Evolutionary conservation across 805 yeast species (phyloP), one percentile per base, ranked within the genome.

Genomic region (Barnettozyma californica): DNA sequence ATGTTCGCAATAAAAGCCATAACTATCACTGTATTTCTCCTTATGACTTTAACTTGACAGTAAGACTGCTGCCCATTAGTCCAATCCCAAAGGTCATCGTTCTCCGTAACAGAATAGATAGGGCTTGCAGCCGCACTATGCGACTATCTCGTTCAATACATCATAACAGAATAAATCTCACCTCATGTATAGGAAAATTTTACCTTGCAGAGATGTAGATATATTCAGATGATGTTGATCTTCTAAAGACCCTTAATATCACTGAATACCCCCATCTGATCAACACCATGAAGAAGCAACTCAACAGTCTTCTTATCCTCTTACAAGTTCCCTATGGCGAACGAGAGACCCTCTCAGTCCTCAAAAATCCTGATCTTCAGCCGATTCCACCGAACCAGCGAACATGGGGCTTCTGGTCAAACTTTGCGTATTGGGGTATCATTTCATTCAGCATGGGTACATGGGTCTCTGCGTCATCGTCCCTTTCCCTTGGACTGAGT

Each of bases 391-490:
- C 51, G 11, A 45, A 47, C 9, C 55, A 64, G 16, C 67, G 69
- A 53, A 64, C 65, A 10, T 69, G 73, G 73, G 71, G 72, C 33
- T 65, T 68, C 40, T 68, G 65, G 62, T 67, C 71, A 2, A 68
- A 68, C 45, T 66, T 67, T 48, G 68, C 68, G 2, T 74, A 73
- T 53, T 74, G 78, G 78, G 73, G 73, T 9, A 62, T 73, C 26
- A 64, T 73, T 13, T 68, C 74, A 1, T 67, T 76, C 45, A 65
- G 74, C 44, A 70, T 74, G 49, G 67, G 74, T 16, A 73, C 78
- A 7, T 71, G 75, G 74, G 54, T 71, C 16, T 65, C 74, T 44
- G 79, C 76, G 1, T 62, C 75, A 9, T 67, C 80, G 2, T 65
- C 77, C 9, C 53, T 77, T 9, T 53, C 68, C 5, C 62, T 72